phyloP scores from a whole-genome alignment of 1,139 yeast species.

The Pichia cactophila region DNA sequence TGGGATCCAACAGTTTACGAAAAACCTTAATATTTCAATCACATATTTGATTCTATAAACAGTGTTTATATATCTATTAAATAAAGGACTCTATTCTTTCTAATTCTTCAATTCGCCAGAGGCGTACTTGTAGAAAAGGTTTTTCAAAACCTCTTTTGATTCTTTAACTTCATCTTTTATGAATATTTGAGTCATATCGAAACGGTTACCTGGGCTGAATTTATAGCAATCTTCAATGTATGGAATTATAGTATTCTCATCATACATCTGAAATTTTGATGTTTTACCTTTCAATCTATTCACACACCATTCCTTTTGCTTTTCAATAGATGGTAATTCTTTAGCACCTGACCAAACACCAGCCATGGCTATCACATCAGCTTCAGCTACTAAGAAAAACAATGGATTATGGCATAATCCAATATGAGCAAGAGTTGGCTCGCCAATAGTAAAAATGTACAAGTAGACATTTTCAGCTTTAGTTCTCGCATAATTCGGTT shows the following conservation, averaged over 20 bases:
- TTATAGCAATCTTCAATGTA: conserved; percentile 24
- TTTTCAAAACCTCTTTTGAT: conserved; percentile 8
- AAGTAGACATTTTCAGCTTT: conserved; percentile 31
- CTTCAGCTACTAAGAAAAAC: conserved; percentile 38
- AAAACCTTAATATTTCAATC: neutral
- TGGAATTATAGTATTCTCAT: conserved; percentile 23
- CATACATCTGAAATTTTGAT: conserved; percentile 29
- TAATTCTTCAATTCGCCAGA: conserved; percentile 6
- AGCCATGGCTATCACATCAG: conserved; percentile 39
- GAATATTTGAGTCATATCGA: conserved; percentile 9
- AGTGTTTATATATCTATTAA: neutral
- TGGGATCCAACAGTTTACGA: conserved; percentile 22
- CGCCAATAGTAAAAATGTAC: conserved; percentile 35
- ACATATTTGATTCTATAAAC: neutral
- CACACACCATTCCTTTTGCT: conserved; percentile 20
- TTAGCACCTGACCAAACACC: conserved; percentile 36
- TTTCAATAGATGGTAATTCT: conserved; percentile 20
- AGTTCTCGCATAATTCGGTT: conserved; percentile 16
- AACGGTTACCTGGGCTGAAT: conserved; percentile 28
- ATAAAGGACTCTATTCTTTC: too few species aligned
- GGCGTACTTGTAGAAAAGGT: conserved; percentile 15
- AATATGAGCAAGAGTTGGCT: conserved; percentile 37
- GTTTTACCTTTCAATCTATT: conserved; percentile 14
- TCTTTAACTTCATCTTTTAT: conserved; percentile 10
- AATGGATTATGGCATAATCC: conserved; percentile 36